phyloP scores from a whole-genome alignment of 1,284 basidiomycete species.

The Puccinia horiana region DNA sequence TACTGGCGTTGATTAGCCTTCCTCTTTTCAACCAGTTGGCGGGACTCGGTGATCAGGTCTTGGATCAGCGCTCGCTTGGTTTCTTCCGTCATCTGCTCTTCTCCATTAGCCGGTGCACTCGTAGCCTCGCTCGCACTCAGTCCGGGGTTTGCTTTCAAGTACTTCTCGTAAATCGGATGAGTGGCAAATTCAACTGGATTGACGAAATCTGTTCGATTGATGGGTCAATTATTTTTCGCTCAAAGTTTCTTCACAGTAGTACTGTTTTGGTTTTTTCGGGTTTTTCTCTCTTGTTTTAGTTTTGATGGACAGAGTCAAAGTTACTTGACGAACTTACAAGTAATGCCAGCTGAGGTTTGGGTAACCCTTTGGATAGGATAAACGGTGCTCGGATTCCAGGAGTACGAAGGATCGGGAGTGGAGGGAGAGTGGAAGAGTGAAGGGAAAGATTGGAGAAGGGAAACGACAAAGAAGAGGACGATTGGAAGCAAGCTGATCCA shows the following conservation, averaged over 20 bases:
- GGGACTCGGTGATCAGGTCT: constrained; percentile 27
- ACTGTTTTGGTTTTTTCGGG: constrained; percentile 51
- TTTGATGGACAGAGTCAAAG: background rate
- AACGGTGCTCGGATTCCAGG: constrained; percentile 64
- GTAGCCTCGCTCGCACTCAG: constrained; percentile 10
- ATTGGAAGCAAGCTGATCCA: constrained; percentile 84
- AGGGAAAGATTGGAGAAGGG: constrained; percentile 80
- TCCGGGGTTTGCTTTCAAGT: constrained; percentile 52
- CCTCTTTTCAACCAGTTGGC: background rate
- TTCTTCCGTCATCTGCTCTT: constrained; percentile 4
- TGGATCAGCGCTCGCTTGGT: constrained; percentile 5
- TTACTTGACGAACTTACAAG: constrained; percentile 28
- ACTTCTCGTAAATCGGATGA: constrained; percentile 65
- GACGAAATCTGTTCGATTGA: constrained; percentile 68
- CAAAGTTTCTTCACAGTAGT: constrained; percentile 52
- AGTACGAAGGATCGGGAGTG: constrained; percentile 76
- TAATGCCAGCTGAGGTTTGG: constrained; percentile 9
- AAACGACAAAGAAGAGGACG: constrained; percentile 77
- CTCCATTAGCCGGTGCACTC: background rate
- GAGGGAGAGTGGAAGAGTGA: constrained; percentile 69
- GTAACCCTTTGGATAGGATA: constrained; percentile 56
- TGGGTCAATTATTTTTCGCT: constrained; percentile 69
- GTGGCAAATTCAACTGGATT: constrained; percentile 74
- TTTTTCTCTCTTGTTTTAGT: background rate
- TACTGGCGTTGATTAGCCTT: background rate